Conservation (phyloP, 1,284 basidiomycete species). For the Stereum hirsutum region DNA sequence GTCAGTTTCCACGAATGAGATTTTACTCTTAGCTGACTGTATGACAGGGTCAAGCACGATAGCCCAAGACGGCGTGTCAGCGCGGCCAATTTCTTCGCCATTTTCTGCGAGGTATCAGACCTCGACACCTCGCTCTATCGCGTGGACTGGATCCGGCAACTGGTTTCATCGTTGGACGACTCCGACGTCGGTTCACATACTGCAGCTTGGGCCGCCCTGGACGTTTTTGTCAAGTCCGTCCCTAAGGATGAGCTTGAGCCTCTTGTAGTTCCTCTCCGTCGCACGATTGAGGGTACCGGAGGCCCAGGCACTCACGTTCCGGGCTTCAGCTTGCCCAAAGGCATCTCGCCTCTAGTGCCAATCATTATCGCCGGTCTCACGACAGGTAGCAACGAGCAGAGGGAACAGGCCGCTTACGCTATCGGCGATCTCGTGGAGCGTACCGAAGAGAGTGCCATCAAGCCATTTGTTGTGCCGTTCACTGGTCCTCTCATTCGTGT, state of each 20-base stretch:
- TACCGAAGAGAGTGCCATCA: conserved; percentile 84
- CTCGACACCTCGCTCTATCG: conserved; percentile 80
- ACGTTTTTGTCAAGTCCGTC: conserved; percentile 84
- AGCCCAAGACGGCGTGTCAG: conserved; percentile 65
- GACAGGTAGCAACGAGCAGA: conserved; percentile 74
- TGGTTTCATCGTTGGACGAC: conserved; percentile 85
- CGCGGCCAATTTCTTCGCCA: conserved; percentile 69
- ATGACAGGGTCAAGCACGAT: conserved; percentile 68
- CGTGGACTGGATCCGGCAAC: conserved; percentile 92
- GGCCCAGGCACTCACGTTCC: conserved; percentile 73
- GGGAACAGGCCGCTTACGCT: conserved; percentile 91
- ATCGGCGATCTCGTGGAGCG: conserved; percentile 93
- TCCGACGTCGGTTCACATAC: conserved; percentile 65
- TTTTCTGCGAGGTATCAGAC: conserved; percentile 77
- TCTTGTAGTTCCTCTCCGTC: conserved; percentile 80
- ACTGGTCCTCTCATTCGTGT: conserved; percentile 95
- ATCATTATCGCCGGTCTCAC: conserved; percentile 87
- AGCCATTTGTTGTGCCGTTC: conserved; percentile 93
- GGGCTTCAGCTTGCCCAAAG: conserved; percentile 87
- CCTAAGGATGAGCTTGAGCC: conserved; percentile 92
- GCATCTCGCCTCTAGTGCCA: conserved; percentile 81
- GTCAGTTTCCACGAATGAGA: conserved; percentile 15
- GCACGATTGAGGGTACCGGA: conserved; percentile 84
- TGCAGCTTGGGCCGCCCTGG: conserved; percentile 79
- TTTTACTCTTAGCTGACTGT: conserved; percentile 3